phyloP scores from a whole-genome alignment of 1,284 basidiomycete species.

The Cutaneotrichosporon cutaneum region DNA sequence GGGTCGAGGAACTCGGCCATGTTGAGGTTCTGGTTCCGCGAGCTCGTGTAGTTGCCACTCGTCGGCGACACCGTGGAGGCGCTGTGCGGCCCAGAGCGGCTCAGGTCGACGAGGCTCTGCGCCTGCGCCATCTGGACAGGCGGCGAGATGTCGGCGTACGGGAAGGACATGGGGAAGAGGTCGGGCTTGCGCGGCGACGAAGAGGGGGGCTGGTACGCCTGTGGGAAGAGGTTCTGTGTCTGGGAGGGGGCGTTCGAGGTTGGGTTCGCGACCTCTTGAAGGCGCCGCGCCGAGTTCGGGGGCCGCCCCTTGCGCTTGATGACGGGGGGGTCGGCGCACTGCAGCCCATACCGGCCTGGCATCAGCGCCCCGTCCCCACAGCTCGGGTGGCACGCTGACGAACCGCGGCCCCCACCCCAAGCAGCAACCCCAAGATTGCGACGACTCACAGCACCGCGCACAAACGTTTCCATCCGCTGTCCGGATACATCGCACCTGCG shows the following conservation, averaged over 20 bases:
- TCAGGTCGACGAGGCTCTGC: slow-evolving; percentile 11
- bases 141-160: slow-evolving; percentile 4
- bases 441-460: slow-evolving; percentile 29
- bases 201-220: background rate
- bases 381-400: too few relatives aligned
- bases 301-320: slow-evolving; percentile 33
- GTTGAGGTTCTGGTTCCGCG: slow-evolving; percentile 24
- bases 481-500: slow-evolving; percentile 33
- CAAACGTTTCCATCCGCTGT: slow-evolving; percentile 25
- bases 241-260: background rate
- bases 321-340: slow-evolving; percentile 29
- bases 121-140: slow-evolving; percentile 1
- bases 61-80: slow-evolving; percentile 4
- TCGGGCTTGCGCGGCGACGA: background rate
- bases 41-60: background rate
- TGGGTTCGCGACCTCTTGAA: background rate
- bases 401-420: too few relatives aligned
- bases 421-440: background rate
- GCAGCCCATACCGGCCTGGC: slow-evolving; percentile 26
- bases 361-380: background rate
- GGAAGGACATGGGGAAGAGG: slow-evolving; percentile 3
- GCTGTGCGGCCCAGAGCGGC: slow-evolving; percentile 1
- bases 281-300: slow-evolving; percentile 19
- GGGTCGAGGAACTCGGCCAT: slow-evolving; percentile 36
- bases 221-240: background rate